Evolutionary conservation across 2,329 filamentous ascomycete species (phyloP).

Genomic region (Xylaria hypoxylon): DNA sequence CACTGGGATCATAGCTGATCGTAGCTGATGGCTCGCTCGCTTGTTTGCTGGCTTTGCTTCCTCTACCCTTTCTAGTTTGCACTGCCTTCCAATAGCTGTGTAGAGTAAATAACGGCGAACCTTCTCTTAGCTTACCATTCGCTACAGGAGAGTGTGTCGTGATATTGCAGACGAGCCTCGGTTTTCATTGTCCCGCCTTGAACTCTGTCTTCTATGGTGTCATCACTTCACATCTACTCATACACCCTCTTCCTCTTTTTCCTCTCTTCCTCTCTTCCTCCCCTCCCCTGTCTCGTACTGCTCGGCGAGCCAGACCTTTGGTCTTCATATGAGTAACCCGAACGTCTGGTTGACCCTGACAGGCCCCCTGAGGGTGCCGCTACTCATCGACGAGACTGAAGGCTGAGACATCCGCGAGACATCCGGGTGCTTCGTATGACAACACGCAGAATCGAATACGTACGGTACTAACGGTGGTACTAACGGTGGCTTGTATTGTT

Average conservation of each 20-base stretch:
- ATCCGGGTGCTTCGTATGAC: constrained; percentile 39
- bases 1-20: constrained; percentile 13
- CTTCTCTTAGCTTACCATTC: constrained; percentile 23
- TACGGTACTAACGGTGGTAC: constrained; percentile 3
- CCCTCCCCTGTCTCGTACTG: too few relatives aligned
- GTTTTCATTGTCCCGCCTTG: constrained; percentile 16
- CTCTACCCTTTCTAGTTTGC: neutral
- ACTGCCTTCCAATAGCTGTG: constrained; percentile 23
- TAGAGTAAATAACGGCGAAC: constrained; percentile 5
- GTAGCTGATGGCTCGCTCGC: constrained; percentile 21
- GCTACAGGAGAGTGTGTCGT: constrained; percentile 7
- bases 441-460: constrained; percentile 24
- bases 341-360: constrained; percentile 14
- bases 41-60: neutral
- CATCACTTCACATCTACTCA: neutral
- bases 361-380: constrained; percentile 14
- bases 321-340: constrained; percentile 13
- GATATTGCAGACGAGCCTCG: constrained; percentile 8
- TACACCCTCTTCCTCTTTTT: neutral
- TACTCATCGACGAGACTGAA: constrained; percentile 30
- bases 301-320: constrained; percentile 5
- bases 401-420: constrained; percentile 45
- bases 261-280: too few relatives aligned
- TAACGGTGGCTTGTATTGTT: neutral
- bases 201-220: constrained; percentile 9